Conservation (phyloP, 352 stramenopile genomes). For the Phytophthora melonis region DNA sequence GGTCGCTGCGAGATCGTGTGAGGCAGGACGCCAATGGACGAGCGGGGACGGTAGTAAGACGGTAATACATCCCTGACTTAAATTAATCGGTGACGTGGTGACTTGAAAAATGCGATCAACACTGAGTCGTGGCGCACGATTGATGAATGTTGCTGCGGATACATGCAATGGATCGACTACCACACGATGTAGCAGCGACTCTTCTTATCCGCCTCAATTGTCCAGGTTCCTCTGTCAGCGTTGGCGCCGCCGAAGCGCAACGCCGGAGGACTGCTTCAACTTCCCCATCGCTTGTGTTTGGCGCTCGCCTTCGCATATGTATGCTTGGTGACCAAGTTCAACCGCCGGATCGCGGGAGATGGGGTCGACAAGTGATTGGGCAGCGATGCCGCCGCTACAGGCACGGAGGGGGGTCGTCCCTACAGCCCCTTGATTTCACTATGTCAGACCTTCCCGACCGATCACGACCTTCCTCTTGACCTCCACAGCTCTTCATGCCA, state of each 20-base stretch:
- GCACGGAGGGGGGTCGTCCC: slow-evolving; percentile 5
- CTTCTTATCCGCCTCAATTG: no score
- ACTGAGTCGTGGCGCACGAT: no score
- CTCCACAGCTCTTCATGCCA: not conserved
- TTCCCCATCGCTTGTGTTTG: no score
- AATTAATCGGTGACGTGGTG: no score
- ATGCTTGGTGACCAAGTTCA: slow-evolving; percentile 14
- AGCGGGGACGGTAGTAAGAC: slow-evolving; percentile 11
- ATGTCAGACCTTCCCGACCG: not conserved
- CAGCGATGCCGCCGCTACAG: slow-evolving; percentile 11
- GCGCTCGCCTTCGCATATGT: no score
- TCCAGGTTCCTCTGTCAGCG: no score
- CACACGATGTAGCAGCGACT: no score
- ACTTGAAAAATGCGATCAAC: no score
- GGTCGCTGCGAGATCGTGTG: slow-evolving; percentile 50
- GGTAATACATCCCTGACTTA: not conserved
- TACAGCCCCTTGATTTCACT: not conserved
- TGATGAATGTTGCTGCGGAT: no score
- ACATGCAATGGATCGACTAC: no score
- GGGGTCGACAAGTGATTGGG: slow-evolving; percentile 22
- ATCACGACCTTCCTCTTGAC: not conserved
- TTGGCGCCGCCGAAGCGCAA: no score
- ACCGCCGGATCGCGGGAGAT: slow-evolving; percentile 16
- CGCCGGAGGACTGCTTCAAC: no score
- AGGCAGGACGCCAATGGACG: slow-evolving; percentile 20